Conservation (phyloP, 1,284 basidiomycete species). For the Papiliotrema terrestris region DNA sequence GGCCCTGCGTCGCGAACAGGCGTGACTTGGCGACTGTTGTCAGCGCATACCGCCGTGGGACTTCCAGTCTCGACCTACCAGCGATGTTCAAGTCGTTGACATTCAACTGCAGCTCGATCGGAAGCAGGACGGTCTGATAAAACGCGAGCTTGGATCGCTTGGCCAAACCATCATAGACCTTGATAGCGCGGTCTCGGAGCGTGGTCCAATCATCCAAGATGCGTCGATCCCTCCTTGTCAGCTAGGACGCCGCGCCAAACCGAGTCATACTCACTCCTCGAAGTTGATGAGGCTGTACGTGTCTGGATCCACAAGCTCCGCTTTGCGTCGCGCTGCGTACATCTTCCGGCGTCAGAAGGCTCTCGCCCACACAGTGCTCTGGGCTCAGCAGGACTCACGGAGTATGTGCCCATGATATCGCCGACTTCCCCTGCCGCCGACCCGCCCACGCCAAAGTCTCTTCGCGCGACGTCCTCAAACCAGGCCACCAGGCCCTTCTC, state of each 20-base stretch:
- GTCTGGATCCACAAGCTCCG: conserved; percentile 61
- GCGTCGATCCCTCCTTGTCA: conserved; percentile 55
- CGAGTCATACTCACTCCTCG: conserved; percentile 56
- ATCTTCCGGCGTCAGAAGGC: too few relatives aligned
- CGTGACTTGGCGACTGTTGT: conserved; percentile 53
- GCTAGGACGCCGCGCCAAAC: neutral
- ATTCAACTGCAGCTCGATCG: conserved; percentile 52
- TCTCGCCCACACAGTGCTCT: too few relatives aligned
- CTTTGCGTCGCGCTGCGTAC: conserved; percentile 56
- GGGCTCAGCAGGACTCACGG: conserved; percentile 36
- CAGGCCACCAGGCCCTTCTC: conserved; percentile 57
- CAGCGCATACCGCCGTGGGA: neutral
- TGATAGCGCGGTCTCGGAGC: conserved; percentile 55
- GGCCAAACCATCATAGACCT: conserved; percentile 57
- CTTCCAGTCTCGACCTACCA: conserved; percentile 47
- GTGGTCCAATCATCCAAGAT: conserved; percentile 56
- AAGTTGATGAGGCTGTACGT: conserved; percentile 64
- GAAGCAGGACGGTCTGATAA: conserved; percentile 66
- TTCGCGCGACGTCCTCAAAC: conserved; percentile 60
- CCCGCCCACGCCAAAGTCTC: conserved; percentile 58
- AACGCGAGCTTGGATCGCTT: conserved; percentile 56
- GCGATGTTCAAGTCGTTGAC: conserved; percentile 59
- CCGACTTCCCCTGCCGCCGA: conserved; percentile 50
- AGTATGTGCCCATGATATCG: conserved; percentile 60
- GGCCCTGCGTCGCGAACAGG: conserved; percentile 61